Evolutionary conservation across 2,329 filamentous ascomycete genomes (phyloP).

Genomic region (Pseudogymnoascus sp.): DNA sequence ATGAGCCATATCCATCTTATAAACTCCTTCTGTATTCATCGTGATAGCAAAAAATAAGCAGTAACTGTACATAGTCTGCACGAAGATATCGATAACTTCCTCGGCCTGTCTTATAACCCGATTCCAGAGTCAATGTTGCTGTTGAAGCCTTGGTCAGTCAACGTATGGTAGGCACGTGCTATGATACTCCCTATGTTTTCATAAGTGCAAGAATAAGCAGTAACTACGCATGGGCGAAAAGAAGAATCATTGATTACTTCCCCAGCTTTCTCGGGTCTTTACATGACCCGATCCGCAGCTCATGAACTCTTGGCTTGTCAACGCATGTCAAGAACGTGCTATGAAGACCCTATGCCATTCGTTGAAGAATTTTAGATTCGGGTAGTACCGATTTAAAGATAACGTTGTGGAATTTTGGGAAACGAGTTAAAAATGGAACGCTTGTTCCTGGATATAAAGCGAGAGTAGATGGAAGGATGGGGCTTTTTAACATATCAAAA

Average conservation of each 20-base stretch:
- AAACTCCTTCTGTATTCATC: background rate
- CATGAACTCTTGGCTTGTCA: background rate
- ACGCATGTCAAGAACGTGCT: background rate
- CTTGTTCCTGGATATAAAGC: background rate
- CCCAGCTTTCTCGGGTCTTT: background rate
- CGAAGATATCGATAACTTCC: background rate
- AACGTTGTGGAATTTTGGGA: background rate
- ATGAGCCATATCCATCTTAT: background rate
- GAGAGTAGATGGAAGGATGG: background rate
- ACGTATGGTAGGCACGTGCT: background rate
- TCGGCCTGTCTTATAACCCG: background rate
- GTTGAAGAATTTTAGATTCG: background rate
- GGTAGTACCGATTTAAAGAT: background rate
- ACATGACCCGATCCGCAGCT: background rate
- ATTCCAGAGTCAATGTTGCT: background rate
- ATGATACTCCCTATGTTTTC: background rate
- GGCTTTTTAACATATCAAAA: background rate
- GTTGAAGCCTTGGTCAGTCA: background rate
- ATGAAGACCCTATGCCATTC: background rate
- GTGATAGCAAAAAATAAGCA: background rate
- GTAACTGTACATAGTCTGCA: background rate
- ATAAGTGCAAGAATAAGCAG: background rate
- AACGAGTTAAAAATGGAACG: background rate
- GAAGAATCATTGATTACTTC: background rate
- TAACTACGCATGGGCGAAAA: background rate